These are phyloP conservation scores for Glomus cerebriforme DNA, from an alignment of 192 early-diverging fungal species.

Conservation along the genomic window DNA sequence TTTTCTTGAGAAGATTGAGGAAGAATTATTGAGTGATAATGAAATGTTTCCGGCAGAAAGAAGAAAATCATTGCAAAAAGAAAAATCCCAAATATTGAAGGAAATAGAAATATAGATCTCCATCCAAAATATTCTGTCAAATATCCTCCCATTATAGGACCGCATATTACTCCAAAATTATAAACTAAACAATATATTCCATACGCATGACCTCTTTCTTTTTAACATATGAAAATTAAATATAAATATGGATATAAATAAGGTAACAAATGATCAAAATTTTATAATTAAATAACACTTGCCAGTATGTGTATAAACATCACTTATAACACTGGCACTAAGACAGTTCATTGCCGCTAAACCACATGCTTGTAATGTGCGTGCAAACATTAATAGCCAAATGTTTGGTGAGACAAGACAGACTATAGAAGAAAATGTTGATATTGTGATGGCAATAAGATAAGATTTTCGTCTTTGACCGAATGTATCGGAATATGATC, in stretches of 20 bases:
- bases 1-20: background rate
- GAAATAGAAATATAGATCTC: slow-evolving; percentile 17
- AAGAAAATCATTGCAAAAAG: background rate
- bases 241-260: no score
- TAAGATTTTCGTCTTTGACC: slow-evolving; percentile 42
- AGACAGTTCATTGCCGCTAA: slow-evolving; percentile 37
- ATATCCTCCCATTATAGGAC: background rate
- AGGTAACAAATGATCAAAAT: background rate
- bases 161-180: background rate
- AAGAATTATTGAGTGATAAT: background rate
- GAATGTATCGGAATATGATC: slow-evolving; percentile 42
- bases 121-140: background rate
- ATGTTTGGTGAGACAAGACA: slow-evolving; percentile 41
- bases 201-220: background rate
- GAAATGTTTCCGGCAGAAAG: slow-evolving; percentile 20
- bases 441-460: slow-evolving; percentile 39
- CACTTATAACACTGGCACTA: slow-evolving; percentile 43
- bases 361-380: slow-evolving; percentile 44
- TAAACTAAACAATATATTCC: background rate
- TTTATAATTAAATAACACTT: background rate
- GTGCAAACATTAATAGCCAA: slow-evolving; percentile 44
- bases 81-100: background rate
- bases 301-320: slow-evolving; percentile 32
- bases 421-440: slow-evolving; percentile 38
- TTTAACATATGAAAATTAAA: background rate